These are phyloP conservation scores for Prunus campanulata DNA, from an alignment of 306 rosid genomes.

Conservation along the genomic window DNA sequence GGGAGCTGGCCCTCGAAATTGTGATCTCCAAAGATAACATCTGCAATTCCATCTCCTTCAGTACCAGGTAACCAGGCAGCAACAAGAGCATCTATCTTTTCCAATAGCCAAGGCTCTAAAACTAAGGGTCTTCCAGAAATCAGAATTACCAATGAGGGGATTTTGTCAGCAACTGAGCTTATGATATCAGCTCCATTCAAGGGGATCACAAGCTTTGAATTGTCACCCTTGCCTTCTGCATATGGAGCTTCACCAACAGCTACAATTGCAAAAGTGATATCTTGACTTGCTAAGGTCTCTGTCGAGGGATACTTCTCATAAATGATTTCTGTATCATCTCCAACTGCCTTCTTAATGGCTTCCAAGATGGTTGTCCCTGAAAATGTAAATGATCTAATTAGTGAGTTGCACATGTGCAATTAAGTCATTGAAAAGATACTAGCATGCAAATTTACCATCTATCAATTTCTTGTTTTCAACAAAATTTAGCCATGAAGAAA, in stretches of 20 bases:
- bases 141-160: constrained; percentile 67
- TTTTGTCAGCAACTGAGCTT: constrained; percentile 44
- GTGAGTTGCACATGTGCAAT: background rate
- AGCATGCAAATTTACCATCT: background rate
- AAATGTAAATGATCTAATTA: background rate
- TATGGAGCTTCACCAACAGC: constrained; percentile 69
- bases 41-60: constrained; percentile 72
- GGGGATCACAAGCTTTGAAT: constrained; percentile 48
- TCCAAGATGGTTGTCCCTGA: constrained; percentile 74
- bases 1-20: constrained; percentile 65
- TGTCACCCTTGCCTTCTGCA: constrained; percentile 56
- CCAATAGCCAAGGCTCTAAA: constrained; percentile 50
- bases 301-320: constrained; percentile 43
- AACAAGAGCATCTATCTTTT: constrained; percentile 53
- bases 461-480: background rate
- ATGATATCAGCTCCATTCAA: constrained; percentile 38
- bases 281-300: constrained; percentile 33
- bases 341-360: constrained; percentile 54
- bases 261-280: constrained; percentile 58
- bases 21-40: constrained; percentile 57
- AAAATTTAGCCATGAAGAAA: background rate
- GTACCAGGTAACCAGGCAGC: constrained; percentile 86
- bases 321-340: constrained; percentile 50
- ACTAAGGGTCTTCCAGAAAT: constrained; percentile 69
- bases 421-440: background rate